Conservation (phyloP, 1,284 basidiomycete species). For the Ustilago esculenta region DNA sequence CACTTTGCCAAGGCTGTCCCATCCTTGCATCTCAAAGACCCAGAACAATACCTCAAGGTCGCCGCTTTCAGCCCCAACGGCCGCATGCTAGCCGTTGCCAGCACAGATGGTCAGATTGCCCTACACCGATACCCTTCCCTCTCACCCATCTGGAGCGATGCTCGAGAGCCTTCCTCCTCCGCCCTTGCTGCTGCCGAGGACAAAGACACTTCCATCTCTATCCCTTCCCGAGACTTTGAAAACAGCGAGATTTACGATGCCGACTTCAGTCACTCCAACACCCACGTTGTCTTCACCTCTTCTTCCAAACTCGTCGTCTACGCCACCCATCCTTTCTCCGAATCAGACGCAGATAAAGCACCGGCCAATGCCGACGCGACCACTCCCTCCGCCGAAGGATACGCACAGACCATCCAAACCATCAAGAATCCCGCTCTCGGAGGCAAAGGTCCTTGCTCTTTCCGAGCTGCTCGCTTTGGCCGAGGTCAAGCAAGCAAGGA, state of each 20-base stretch:
- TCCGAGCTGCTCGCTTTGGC: constrained; percentile 54
- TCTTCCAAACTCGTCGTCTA: constrained; percentile 52
- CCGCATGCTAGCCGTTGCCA: constrained; percentile 54
- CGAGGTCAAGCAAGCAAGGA: constrained; percentile 41
- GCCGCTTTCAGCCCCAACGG: constrained; percentile 55
- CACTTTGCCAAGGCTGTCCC: constrained; percentile 18
- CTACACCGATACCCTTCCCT: constrained; percentile 59
- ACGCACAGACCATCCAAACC: constrained; percentile 52
- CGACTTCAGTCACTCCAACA: constrained; percentile 61
- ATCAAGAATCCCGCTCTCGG: constrained; percentile 61
- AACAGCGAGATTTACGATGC: constrained; percentile 61
- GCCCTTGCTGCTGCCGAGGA: constrained; percentile 34
- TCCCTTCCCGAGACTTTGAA: constrained; percentile 44
- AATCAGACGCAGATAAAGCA: constrained; percentile 14
- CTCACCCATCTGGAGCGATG: constrained; percentile 43
- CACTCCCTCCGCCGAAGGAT: constrained; percentile 14
- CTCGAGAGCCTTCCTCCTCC: constrained; percentile 27
- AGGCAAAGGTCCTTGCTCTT: constrained; percentile 56
- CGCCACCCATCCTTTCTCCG: constrained; percentile 44
- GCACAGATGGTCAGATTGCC: constrained; percentile 54
- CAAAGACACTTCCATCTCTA: constrained; percentile 39
- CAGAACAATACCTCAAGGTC: constrained; percentile 56
- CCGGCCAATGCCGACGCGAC: constrained; percentile 11
- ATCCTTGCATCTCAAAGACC: constrained; percentile 51
- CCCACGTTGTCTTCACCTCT: constrained; percentile 58